Conservation (phyloP, 2,329 filamentous ascomycete genomes). For the Rutstroemia sp. region DNA sequence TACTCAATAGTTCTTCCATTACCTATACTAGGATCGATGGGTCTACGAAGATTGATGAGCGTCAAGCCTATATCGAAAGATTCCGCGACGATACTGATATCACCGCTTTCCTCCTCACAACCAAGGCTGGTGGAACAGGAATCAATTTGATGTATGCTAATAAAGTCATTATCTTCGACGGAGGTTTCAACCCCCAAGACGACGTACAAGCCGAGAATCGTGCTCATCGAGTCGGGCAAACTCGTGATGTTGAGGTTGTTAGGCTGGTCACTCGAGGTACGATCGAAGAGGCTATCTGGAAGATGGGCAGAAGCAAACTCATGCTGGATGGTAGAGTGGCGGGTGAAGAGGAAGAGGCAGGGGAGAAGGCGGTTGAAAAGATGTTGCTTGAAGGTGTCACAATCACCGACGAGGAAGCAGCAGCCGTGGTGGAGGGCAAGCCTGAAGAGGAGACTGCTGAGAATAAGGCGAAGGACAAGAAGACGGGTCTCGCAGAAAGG, state of each 20-base stretch:
- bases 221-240: conserved; percentile 91
- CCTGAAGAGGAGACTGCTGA: no score
- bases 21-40: conserved; percentile 83
- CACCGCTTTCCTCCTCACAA: conserved; percentile 86
- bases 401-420: conserved; percentile 7
- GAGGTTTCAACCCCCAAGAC: conserved; percentile 95
- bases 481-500: no score
- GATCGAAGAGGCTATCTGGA: conserved; percentile 89
- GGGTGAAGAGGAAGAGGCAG: conserved; percentile 39
- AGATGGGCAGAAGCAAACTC: conserved; percentile 86
- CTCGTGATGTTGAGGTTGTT: conserved; percentile 81
- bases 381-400: conserved; percentile 26
- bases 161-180: conserved; percentile 96
- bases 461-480: no score
- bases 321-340: conserved; percentile 73
- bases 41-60: conserved; percentile 69
- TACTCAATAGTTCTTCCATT: conserved; percentile 66
- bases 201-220: conserved; percentile 98
- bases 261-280: conserved; percentile 73
- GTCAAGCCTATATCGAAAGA: conserved; percentile 81
- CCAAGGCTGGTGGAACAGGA: conserved; percentile 90
- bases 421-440: conserved; percentile 6
- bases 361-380: conserved; percentile 21
- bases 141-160: conserved; percentile 95
- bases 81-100: conserved; percentile 73